These are phyloP conservation scores for Nannizziopsis arthrosporioides DNA, from an alignment of 2,329 filamentous ascomycete genomes.

Conservation along the genomic window DNA sequence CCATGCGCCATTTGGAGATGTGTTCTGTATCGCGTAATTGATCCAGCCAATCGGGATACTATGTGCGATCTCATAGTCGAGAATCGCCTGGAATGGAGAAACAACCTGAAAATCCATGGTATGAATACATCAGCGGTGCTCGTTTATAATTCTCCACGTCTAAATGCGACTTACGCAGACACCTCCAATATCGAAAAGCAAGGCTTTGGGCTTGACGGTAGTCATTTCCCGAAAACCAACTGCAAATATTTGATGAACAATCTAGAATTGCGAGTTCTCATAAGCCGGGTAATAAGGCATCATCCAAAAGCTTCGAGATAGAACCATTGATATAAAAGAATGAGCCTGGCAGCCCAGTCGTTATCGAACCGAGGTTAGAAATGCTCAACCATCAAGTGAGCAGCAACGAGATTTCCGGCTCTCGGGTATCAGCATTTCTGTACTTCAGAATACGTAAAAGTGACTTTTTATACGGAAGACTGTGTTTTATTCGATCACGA, in stretches of 20 bases:
- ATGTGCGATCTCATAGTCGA: slow-evolving; percentile 71
- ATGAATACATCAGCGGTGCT: neutral
- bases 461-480: too few relatives aligned
- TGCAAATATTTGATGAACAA: neutral
- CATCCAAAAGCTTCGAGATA: neutral
- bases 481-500: too few relatives aligned
- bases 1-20: slow-evolving; percentile 71
- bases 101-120: slow-evolving; percentile 50
- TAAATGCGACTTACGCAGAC: slow-evolving; percentile 64
- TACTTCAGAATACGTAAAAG: too few relatives aligned
- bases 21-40: slow-evolving; percentile 75
- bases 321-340: neutral
- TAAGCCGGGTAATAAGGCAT: neutral
- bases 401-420: too few relatives aligned
- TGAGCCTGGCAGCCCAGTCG: neutral
- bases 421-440: too few relatives aligned
- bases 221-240: slow-evolving; percentile 26
- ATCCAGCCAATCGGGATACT: slow-evolving; percentile 79
- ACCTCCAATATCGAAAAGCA: slow-evolving; percentile 91
- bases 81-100: slow-evolving; percentile 84
- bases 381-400: too few relatives aligned
- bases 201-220: slow-evolving; percentile 50
- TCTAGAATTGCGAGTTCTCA: neutral
- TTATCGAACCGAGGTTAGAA: neutral
- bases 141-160: neutral